Evolutionary conservation across 345 rosid species (phyloP).

Genomic region (Lagerstroemia speciosa): DNA sequence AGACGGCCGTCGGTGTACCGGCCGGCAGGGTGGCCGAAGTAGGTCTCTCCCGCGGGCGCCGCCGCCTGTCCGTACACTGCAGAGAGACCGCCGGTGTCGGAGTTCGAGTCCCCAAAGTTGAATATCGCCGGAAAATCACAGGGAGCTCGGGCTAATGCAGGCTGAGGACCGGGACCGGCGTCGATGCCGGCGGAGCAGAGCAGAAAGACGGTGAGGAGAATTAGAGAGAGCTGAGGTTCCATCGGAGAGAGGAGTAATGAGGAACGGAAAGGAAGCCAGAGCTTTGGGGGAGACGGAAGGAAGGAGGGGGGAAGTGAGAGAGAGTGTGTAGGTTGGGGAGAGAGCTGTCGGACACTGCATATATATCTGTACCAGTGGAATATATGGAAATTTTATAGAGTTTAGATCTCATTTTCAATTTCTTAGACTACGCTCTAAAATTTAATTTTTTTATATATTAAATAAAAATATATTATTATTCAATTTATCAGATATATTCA

Average conservation of each 20-base stretch:
- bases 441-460: too few species aligned
- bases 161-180: not conserved
- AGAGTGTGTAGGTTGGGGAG: too few species aligned
- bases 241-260: constrained; percentile 18
- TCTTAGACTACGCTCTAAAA: too few species aligned
- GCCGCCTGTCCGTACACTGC: constrained; percentile 74
- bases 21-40: constrained; percentile 67
- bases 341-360: too few species aligned
- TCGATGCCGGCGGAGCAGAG: not conserved
- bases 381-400: too few species aligned
- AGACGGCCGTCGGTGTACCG: constrained; percentile 86
- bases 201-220: not conserved
- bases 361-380: too few species aligned
- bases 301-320: not conserved
- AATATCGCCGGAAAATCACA: constrained; percentile 67
- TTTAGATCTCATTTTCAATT: too few species aligned
- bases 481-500: too few species aligned
- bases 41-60: constrained; percentile 61
- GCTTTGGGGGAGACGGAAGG: too few species aligned
- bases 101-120: constrained; percentile 92
- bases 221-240: constrained; percentile 6
- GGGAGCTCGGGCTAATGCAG: constrained; percentile 4
- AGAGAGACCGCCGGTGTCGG: constrained; percentile 86
- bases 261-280: not conserved
- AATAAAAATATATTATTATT: too few species aligned